These are phyloP conservation scores for Herpetomonas tarakana DNA, from an alignment of 208 protist genomes.

Conservation along the genomic window DNA sequence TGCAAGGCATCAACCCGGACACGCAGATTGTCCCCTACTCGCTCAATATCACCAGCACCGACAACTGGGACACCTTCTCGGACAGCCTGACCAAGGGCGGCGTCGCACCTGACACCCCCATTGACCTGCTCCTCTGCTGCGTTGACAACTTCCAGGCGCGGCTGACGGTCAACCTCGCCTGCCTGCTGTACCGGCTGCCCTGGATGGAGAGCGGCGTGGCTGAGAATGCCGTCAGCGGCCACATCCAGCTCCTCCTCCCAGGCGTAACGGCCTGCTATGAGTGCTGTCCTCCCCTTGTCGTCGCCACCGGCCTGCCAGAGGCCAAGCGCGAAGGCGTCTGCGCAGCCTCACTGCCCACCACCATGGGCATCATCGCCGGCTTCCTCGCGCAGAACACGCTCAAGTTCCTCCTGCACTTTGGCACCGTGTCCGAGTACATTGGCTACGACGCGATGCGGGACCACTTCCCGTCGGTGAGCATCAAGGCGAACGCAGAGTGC, in stretches of 20 bases:
- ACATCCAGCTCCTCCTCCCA: conserved; percentile 96
- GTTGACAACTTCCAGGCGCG: conserved; percentile 98
- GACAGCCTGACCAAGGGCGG: conserved; percentile 61
- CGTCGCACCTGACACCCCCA: conserved; percentile 29
- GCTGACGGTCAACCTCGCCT: conserved; percentile 94
- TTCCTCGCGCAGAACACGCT: conserved; percentile 96
- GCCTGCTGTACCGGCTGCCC: conserved; percentile 75
- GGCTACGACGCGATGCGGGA: conserved; percentile 96
- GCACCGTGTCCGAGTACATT: conserved; percentile 91
- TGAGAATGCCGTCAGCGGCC: conserved; percentile 97
- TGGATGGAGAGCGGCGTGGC: conserved; percentile 97
- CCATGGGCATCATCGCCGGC: conserved; percentile 96
- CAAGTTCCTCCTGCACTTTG: conserved; percentile 94
- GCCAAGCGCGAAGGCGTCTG: conserved; percentile 96
- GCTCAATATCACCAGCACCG: conserved; percentile 93
- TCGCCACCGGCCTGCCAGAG: conserved; percentile 91
- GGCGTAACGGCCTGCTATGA: conserved; percentile 91
- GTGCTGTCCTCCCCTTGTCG: conserved; percentile 93
- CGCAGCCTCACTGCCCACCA: conserved; percentile 96
- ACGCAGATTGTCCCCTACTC: conserved; percentile 88
- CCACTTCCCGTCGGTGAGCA: conserved; percentile 90
- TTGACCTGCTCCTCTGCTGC: conserved; percentile 94
- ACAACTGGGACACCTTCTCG: conserved; percentile 90
- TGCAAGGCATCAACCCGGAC: conserved; percentile 96
- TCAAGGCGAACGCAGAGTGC: conserved; percentile 93